Evolutionary conservation across 2,329 filamentous ascomycete genomes (phyloP).

Genomic region (Cercospora sp.): DNA sequence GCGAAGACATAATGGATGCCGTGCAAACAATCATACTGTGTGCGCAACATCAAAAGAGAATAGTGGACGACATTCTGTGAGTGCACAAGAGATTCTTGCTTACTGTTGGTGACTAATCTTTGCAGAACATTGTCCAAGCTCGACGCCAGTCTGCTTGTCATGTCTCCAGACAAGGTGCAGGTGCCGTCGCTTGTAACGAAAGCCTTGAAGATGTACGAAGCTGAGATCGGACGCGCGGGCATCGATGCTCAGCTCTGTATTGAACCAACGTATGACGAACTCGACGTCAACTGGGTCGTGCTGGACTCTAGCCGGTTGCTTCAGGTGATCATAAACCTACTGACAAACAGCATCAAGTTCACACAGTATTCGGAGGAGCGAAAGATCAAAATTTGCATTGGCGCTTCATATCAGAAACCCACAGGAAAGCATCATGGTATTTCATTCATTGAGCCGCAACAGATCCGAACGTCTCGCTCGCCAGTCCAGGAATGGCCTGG

Average conservation of each 20-base stretch:
- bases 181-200: constrained; percentile 40
- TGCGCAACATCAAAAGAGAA: constrained; percentile 50
- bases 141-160: constrained; percentile 46
- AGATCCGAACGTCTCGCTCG: constrained; percentile 27
- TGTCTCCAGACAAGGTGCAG: constrained; percentile 45
- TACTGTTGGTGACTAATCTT: background rate
- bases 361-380: constrained; percentile 42
- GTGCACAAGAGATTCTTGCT: background rate
- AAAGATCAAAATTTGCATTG: constrained; percentile 42
- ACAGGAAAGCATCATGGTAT: constrained; percentile 37
- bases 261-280: constrained; percentile 40
- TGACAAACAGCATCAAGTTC: constrained; percentile 53
- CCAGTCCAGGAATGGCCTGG: constrained; percentile 38
- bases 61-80: constrained; percentile 49
- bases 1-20: constrained; percentile 33
- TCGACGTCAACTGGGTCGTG: constrained; percentile 43
- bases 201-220: constrained; percentile 39
- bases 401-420: constrained; percentile 40
- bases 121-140: constrained; percentile 45
- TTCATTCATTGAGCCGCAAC: constrained; percentile 35
- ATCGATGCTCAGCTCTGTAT: constrained; percentile 34
- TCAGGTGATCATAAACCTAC: constrained; percentile 46
- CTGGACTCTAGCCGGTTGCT: constrained; percentile 47
- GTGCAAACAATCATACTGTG: constrained; percentile 48
- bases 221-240: constrained; percentile 31